A percentile compares a stretch with the other conserved stretches of the same genome.
These are phyloP conservation scores for Populus tomentosa DNA, from an alignment of 441 rosid genomes.

Conservation along the genomic window DNA sequence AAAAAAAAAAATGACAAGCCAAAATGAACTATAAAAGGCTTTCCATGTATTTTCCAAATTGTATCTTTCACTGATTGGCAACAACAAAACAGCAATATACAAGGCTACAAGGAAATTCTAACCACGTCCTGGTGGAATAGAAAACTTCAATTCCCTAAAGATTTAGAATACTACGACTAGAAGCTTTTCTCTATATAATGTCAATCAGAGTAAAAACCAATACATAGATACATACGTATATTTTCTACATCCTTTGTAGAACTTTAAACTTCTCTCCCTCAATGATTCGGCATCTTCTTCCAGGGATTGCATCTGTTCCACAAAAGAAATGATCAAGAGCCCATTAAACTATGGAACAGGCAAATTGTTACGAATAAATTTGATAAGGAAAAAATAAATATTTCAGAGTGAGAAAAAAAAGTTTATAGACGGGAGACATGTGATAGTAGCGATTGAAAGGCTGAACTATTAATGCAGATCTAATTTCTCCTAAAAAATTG, in stretches of 20 bases:
- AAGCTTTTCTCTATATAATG: neutral
- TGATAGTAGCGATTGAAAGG: neutral
- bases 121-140: neutral
- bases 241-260: constrained; percentile 96
- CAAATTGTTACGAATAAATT: neutral
- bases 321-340: constrained; percentile 15
- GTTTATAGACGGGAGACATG: neutral
- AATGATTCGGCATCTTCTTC: constrained; percentile 90
- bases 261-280: constrained; percentile 88
- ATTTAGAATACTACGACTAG: neutral
- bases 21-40: neutral
- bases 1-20: neutral
- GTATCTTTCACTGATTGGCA: neutral
- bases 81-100: too few relatives aligned
- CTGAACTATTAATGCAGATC: neutral
- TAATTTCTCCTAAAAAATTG: neutral
- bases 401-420: neutral
- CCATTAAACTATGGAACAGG: neutral
- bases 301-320: constrained; percentile 77
- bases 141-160: neutral
- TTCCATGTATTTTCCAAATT: neutral
- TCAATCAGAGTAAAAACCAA: neutral
- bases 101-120: neutral
- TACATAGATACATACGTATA: constrained; percentile 63
- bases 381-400: neutral